Evolutionary conservation across 495 filamentous ascomycete species (phyloP), one percentile per base, ranked within the genome.

Genomic region (Aspergillus ostianus): DNA sequence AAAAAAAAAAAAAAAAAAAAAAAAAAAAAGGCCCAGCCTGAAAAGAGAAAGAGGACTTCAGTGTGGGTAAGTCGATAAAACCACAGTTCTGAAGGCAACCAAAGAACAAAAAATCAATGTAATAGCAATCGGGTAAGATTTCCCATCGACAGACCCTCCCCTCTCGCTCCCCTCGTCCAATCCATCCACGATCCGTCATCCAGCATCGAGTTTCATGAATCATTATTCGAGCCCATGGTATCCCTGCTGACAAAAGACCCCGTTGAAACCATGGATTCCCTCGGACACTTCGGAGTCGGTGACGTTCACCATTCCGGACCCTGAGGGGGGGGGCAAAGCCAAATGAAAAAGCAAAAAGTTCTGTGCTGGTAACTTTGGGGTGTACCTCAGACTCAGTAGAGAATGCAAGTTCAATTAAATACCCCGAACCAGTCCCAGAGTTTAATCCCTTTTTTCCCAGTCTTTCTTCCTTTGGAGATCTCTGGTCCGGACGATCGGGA

Each of bases 221-320:
- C 54, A 47, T 49, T 46, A 49, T 53, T 27, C 18, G 27, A 41
- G 27, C 29, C 9, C 51, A 53, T 36, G 29, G 27, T 3, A 20
- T 19, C 29, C 18, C 10, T 19, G 27, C 51, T 36, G 29, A 19
- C 29, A 29, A 53, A 19, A 32, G 51, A 53, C 27, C 15, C 27
- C 18, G 23, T 19, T 7, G 6, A 20, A 21, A 29, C 51, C 29
- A 36, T 18, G 27, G 27, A 36, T n/a, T 10, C 51, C 27, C 29
- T 26, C 23, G 23, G 23, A 26, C 4, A 2, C 23, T 4, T 19
- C 29, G 27, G 51, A 53, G 44, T 50, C 47, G 54, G 61, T 67
- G 65, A 67, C 65, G 65, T 67, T 62, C 56, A 64, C 62, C 59
- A 67, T 60, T 66, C 46, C 55, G 47, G 51, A 44, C 54, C 18